Base-by-base conservation (phyloP, 352 stramenopile species). In the Globisporangium acanthophoron region DNA sequence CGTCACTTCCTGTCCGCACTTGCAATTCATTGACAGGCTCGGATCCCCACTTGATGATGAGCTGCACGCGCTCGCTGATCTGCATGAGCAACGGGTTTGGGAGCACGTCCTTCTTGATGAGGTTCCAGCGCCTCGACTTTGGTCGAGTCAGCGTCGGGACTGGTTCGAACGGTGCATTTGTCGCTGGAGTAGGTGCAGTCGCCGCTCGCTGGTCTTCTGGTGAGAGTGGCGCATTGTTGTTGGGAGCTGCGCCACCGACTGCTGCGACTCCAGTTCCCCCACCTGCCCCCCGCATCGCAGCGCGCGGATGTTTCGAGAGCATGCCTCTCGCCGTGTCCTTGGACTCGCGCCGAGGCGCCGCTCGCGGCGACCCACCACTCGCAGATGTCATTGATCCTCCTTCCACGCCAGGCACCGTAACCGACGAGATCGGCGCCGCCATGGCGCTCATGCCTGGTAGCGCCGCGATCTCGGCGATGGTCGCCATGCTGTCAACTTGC, bases 41-140 rank as follows among this genome's bases (percentile, higher is more conserved):
- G 12, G 24, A 5, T 41, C 60, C 73, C 16, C 64, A 89, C 79
- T 80, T 56, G 65, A 90, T 90, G 56, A 88, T 87, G 33, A 83
- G 67, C 29, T 85, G 64, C 21, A 90, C 70, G 51, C 84, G 83
- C 11, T 76, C 76, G 37, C 71, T 86, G 55, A 90, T 56, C 37
- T 76, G 76, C 71, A 84, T 76, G 41, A 90, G 67, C 40, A 71
- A 65, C 11, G 80, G 77, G 52, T 74, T 85, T 13, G 77, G 60
- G 2, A 72, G 31, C 37, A 80, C 64, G 29, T 67, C 61, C 11
- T 67, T 64, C 45, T 56, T 56, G 45, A 67, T 65, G 50, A 65
- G 50, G 21, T 52, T 61, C 61, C 61, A 67, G 24, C 58, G 29
- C 39, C 33, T 50, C 11, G 58, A 64, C 9, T 47, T 51, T 13